Evolutionary conservation across 2,329 filamentous ascomycete species (phyloP), one percentile per base, ranked within the genome.

Genomic region (Stemphylium vesicarium): DNA sequence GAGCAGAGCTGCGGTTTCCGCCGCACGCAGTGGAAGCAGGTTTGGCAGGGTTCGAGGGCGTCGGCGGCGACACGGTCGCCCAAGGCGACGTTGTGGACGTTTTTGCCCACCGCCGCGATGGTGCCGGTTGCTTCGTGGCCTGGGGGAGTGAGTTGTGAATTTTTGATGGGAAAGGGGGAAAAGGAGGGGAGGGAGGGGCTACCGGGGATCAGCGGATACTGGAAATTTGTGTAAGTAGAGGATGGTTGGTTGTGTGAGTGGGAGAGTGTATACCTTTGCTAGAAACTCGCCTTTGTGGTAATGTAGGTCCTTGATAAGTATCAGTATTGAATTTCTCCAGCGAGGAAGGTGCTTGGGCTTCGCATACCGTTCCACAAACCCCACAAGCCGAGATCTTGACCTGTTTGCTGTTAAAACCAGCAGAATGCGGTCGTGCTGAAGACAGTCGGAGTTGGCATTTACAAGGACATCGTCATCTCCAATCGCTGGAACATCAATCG

Each of bases 1-100:
- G 89, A 87, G 73, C 88, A 91, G 51, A 90, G 83, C 41, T 90
- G 77, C 26, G 85, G 80, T 70, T 90, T 82, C 47, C 88, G 87
- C 52, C 86, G 84, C 60, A 85, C 84, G 78, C 88, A 91, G 79
- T 90, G 89, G 80, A 88, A 89, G 78, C 88, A 91, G 74, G 87
- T 83, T 43, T 84, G 84, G 75, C 88, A 91, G 38, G 89, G 82
- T 72, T 90, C 84, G 13, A 84, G 84, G 72, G 87, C 86, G 66
- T 86, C 84, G 32, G 83, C 77, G 4, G 77, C 80, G 31, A 90
- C 86, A 41, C 85, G 83, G 65, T 88, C 85, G 50, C 86, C 86
- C 50, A 89, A 68, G 44, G 80, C 67, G 74, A 89, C 85, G 38
- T 79, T 81, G 63, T 82, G 84, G 59, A 88, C 85, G 62, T 85